Evolutionary conservation across 768 basidiomycete species (phyloP), one percentile per base, ranked within the genome.

Genomic region (Suillus clintonianus): DNA sequence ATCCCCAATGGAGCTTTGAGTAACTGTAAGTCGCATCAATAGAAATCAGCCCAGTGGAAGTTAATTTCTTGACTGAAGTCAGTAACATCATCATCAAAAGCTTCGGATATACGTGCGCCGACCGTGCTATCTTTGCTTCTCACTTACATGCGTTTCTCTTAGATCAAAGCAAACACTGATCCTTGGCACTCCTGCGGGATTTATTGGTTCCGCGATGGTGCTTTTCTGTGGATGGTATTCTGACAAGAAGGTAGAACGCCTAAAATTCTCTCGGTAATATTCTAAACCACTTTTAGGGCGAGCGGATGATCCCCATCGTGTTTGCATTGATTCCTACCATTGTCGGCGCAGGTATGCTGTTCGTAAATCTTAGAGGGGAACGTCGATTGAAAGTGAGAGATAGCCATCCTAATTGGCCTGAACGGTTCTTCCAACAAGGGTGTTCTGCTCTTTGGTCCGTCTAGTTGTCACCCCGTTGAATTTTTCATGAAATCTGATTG

Each of bases 1-100:
- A 85, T 89, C 39, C 87, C 88, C 0, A 89, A 87, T 67, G 88
- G 88, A 22, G 87, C 72, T 2, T 69, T 89, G 36, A 87, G 82
- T 69, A 88, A 89, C 65, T 88, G 87, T 88, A 64, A 64, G 83
- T 75, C n/a, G 24, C 6, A 48, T 42, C 6, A 13, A 30, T n/a
- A 19, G 32, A n/a, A 4, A 57, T 22, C 53, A 53, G 19, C 39
- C 39, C 17, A 27, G 27, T 7, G 4, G 39, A 37, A 32, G 4
- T 54, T 55, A 22, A 60, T 65, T 30, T 68, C 22, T 22, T 43
- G 43, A 43, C 30, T 36, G 6, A 60, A 88, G 87, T 85, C 74
- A 84, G 86, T 71, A 88, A 87, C 67, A 72, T 86, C 11, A 83
- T 89, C 62, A 85, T 89, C 72, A 84, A 83, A 76, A 80, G 77